Evolutionary conservation across 768 basidiomycete species (phyloP), one percentile per base, ranked within the genome.

Genomic region (Rhodotorula diobovata): DNA sequence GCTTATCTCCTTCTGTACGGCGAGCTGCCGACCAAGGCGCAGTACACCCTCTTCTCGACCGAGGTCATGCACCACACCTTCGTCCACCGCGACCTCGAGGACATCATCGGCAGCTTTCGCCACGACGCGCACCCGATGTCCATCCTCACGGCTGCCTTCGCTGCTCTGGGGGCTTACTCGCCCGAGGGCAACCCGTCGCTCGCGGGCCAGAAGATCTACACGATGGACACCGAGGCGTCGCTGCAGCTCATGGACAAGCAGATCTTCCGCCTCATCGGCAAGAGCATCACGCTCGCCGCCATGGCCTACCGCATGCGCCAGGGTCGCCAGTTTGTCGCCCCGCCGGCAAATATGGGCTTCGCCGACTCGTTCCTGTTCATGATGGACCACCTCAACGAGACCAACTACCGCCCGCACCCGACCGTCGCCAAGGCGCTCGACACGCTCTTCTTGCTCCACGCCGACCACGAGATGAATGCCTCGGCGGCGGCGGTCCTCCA

Each of bases 91-190:
- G 73, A 74, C 30, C 20, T 74, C 15, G 59, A 61, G 12, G 55
- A 67, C 30, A 68, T 74, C 61, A 28, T 73, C 59, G 66, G 66
- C 46, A 84, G 87, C 37, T 89, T 89, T 67, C 90, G 91, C 61
- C 91, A 92, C 78, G 92, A 94, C 71, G 89, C 92, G 2, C 92
- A 94, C 77, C 92, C 92, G 0, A 93, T 93, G 91, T n/a, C 90
- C 30, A 93, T 93, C 73, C 83, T 93, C 56, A 91, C 89, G 9
- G 90, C 89, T 75, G 90, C 90, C 9, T 90, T 94, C 76, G 87
- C 92, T 14, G 93, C 93, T 77, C 81, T 95, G 32, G 91, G 92
- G 9, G 63, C 76, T 18, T 77, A 73, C 70, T 70, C 68, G 2
- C 75, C 76, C 20, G 73, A 81, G 70, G 81, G 91, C 10, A 94